Evolutionary conservation across 257 asterid genomes (phyloP).

Genomic region (Penstemon newberryi): DNA sequence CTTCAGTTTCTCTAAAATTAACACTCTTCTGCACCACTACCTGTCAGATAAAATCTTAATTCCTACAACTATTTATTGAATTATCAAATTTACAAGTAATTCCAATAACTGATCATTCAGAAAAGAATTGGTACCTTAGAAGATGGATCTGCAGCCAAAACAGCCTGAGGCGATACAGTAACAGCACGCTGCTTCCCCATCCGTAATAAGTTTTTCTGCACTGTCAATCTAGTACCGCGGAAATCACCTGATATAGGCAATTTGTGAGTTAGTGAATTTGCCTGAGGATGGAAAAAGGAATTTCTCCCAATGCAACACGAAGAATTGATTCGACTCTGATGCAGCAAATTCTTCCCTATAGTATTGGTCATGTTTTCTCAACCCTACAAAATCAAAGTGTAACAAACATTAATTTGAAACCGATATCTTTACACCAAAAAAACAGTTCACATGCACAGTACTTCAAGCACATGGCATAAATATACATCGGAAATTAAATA

Average conservation of each 20-base stretch:
- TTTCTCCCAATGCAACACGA: slow-evolving; percentile 61
- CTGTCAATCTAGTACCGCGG: slow-evolving; percentile 35
- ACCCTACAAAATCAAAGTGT: slow-evolving; percentile 26
- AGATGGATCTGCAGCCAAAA: slow-evolving; percentile 58
- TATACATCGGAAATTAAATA: background rate
- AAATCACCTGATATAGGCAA: slow-evolving; percentile 28
- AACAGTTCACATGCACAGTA: background rate
- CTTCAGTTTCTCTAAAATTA: slow-evolving; percentile 3
- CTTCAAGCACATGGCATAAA: slow-evolving; percentile 9
- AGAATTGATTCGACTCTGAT: slow-evolving; percentile 65
- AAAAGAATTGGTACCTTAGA: slow-evolving; percentile 48
- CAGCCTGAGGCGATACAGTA: slow-evolving; percentile 54
- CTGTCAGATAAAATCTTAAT: background rate
- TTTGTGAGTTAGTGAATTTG: slow-evolving; percentile 56
- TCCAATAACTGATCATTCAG: background rate
- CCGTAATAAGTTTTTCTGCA: slow-evolving; percentile 40
- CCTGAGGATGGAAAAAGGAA: slow-evolving; percentile 64
- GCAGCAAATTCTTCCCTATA: slow-evolving; percentile 78
- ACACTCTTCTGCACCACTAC: background rate
- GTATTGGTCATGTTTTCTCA: slow-evolving; percentile 65
- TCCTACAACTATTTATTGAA: too few relatives aligned
- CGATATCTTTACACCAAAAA: slow-evolving; percentile 27
- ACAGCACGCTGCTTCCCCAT: slow-evolving; percentile 56
- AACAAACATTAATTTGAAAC: slow-evolving; percentile 24
- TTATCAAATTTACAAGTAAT: background rate